A percentile compares a stretch with the other conserved stretches of the same genome.
phyloP scores from a whole-genome alignment of 129 eudicot genomes.

The Apium graveolens region DNA sequence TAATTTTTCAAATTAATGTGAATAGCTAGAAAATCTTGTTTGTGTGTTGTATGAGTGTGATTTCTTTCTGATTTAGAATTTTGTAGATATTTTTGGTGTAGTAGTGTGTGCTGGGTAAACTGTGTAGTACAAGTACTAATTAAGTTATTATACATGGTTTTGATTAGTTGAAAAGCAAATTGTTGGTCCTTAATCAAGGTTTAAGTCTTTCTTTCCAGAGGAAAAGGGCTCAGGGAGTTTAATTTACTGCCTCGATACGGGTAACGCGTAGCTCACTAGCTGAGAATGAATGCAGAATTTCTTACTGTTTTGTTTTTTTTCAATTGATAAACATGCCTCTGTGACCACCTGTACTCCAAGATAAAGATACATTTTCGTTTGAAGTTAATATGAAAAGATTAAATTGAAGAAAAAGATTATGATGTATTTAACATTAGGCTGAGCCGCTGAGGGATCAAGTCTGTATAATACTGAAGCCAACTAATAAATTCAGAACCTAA shows the following conservation, averaged over 20 bases:
- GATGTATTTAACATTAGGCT: too few relatives aligned
- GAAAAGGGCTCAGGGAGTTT: not conserved
- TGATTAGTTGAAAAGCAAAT: not conserved
- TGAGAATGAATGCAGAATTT: not conserved
- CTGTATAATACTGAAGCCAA: not conserved
- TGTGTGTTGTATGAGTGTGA: not conserved
- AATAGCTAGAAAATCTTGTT: not conserved
- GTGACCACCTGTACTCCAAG: not conserved
- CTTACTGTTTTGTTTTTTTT: too few relatives aligned
- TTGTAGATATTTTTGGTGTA: not conserved
- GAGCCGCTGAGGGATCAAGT: too few relatives aligned
- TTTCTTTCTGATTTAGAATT: not conserved
- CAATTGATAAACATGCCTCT: not conserved
- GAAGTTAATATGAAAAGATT: not conserved
- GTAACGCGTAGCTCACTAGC: too few relatives aligned
- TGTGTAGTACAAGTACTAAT: too few relatives aligned
- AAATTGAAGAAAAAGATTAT: not conserved
- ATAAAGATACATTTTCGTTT: not conserved
- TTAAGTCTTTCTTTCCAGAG: not conserved
- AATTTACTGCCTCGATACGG: too few relatives aligned
- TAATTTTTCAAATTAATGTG: not conserved
- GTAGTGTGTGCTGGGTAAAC: not conserved
- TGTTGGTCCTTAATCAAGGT: not conserved
- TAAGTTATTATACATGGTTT: not conserved
- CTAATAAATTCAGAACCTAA: not conserved